A percentile compares a stretch with the other conserved stretches of the same genome.
phyloP scores from a whole-genome alignment of 225 moss, liverwort and hornwort genomes.

The Pseudisothecium myosuroides region DNA sequence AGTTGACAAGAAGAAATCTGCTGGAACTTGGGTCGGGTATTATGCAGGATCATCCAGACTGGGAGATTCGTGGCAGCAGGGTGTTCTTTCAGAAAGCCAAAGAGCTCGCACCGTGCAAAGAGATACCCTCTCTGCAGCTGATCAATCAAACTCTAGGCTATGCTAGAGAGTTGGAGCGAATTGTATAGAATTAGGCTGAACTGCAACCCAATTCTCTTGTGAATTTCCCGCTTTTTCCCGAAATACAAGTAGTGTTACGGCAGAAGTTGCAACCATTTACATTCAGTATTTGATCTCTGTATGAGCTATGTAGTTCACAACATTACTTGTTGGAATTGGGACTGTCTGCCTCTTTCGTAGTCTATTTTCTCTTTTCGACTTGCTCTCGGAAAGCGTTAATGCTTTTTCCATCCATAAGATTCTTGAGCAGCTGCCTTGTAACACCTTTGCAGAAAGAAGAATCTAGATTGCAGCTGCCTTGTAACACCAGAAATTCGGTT shows the following conservation, averaged over 20 bases:
- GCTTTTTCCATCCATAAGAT: background rate
- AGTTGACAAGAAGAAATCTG: background rate
- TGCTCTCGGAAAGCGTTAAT: background rate
- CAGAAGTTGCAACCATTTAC: background rate
- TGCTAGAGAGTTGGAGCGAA: conserved; percentile 83
- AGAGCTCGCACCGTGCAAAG: conserved; percentile 68
- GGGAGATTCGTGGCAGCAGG: conserved; percentile 64
- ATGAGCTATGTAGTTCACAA: background rate
- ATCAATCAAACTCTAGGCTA: conserved; percentile 91
- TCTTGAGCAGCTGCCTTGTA: background rate
- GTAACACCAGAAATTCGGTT: background rate
- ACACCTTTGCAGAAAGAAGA: background rate
- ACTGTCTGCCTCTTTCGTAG: too few relatives aligned
- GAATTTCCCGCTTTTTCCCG: background rate
- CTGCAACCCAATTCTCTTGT: background rate
- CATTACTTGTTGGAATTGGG: background rate
- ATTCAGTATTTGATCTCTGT: background rate
- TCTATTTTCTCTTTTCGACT: background rate
- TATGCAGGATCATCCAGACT: conserved; percentile 73
- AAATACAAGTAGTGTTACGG: background rate
- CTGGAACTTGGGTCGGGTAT: background rate
- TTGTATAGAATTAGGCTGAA: conserved; percentile 30
- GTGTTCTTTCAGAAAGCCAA: conserved; percentile 78
- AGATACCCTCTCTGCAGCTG: conserved; percentile 77
- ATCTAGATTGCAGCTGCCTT: background rate